phyloP scores from a whole-genome alignment of 257 asterid genomes.

The Ajuga chamaepitys region DNA sequence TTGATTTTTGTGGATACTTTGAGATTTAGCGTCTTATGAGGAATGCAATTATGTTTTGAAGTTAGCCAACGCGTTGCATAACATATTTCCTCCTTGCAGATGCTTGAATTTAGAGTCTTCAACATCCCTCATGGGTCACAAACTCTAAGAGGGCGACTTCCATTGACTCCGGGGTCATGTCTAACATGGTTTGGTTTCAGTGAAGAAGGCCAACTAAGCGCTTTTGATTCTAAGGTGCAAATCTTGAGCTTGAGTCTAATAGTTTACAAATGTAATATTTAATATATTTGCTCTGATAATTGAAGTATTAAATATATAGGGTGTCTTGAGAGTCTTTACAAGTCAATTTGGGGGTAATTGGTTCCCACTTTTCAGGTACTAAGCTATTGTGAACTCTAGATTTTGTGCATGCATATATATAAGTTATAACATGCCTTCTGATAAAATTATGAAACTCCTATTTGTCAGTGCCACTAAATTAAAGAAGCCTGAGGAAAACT shows the following conservation, averaged over 20 bases:
- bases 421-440: neutral
- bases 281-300: constrained; percentile 7
- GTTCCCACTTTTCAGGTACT: constrained; percentile 96
- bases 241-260: constrained; percentile 6
- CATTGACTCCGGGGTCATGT: constrained; percentile 90
- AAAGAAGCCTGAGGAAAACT: constrained; percentile 66
- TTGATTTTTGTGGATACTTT: neutral
- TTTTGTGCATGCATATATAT: neutral
- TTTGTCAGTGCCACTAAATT: constrained; percentile 53
- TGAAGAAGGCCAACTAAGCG: constrained; percentile 85
- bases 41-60: neutral
- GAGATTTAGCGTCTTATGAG: constrained; percentile 1
- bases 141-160: constrained; percentile 56
- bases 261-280: neutral
- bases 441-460: constrained; percentile 7
- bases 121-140: constrained; percentile 47
- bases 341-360: constrained; percentile 83
- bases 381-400: neutral
- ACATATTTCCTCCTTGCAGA: constrained; percentile 36
- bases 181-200: constrained; percentile 92
- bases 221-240: constrained; percentile 89
- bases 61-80: neutral
- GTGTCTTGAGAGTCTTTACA: constrained; percentile 73
- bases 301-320: constrained; percentile 39
- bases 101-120: constrained; percentile 81